Evolutionary conservation across 1,284 basidiomycete genomes (phyloP).

Genomic region (Taiwanofungus camphoratus): DNA sequence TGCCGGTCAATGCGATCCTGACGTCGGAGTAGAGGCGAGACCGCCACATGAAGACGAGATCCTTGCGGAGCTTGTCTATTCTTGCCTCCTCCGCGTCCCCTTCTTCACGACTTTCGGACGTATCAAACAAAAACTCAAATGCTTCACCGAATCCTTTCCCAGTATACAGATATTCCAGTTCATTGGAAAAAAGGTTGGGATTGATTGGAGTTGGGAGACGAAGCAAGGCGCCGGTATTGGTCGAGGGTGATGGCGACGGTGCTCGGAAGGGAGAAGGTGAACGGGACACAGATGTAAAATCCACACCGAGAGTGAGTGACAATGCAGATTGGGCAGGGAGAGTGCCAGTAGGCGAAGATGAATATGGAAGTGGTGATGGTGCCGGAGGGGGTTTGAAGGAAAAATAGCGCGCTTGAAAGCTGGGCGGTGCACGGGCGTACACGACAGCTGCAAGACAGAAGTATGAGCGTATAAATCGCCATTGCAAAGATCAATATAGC

Average conservation of each 20-base stretch:
- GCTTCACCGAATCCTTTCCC: slow-evolving; percentile 84
- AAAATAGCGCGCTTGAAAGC: slow-evolving; percentile 83
- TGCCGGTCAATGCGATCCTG: slow-evolving; percentile 68
- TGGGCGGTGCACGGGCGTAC: slow-evolving; percentile 87
- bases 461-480: too few relatives aligned
- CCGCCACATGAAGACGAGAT: slow-evolving; percentile 95
- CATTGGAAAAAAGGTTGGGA: slow-evolving; percentile 74
- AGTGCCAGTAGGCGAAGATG: slow-evolving; percentile 43
- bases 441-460: slow-evolving; percentile 64
- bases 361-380: slow-evolving; percentile 52
- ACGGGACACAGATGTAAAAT: slow-evolving; percentile 41
- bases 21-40: slow-evolving; percentile 90
- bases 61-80: slow-evolving; percentile 85
- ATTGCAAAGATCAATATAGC: too few relatives aligned
- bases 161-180: slow-evolving; percentile 88
- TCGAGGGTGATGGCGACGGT: slow-evolving; percentile 41
- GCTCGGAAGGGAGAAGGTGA: slow-evolving; percentile 52
- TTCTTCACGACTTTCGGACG: slow-evolving; percentile 47
- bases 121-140: slow-evolving; percentile 86
- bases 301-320: slow-evolving; percentile 49
- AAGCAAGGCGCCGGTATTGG: slow-evolving; percentile 36
- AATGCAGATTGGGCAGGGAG: slow-evolving; percentile 56
- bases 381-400: slow-evolving; percentile 56
- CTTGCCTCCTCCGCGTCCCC: slow-evolving; percentile 61
- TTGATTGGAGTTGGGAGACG: slow-evolving; percentile 65